Evolutionary conservation across 495 filamentous ascomycete species (phyloP).

Genomic region (Clohesyomyces aquaticus): DNA sequence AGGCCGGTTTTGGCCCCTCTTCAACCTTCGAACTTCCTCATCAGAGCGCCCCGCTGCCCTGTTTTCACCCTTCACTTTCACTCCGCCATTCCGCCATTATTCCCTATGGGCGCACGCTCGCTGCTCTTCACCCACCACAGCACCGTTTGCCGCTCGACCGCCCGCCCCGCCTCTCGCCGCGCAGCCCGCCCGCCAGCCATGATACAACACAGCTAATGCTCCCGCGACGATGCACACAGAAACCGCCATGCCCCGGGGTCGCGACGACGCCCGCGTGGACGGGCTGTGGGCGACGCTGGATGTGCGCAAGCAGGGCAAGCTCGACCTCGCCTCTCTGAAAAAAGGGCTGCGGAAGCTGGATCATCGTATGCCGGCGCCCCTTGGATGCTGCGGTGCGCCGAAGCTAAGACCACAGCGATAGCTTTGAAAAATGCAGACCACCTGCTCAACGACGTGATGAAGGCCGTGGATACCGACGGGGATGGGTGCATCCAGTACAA

Average conservation of each 20-base stretch:
- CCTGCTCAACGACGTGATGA: constrained; percentile 78
- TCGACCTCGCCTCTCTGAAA: constrained; percentile 82
- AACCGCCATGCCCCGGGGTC: constrained; percentile 59
- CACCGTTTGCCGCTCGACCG: constrained; percentile 2
- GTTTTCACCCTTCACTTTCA: no score
- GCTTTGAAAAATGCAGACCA: constrained; percentile 91
- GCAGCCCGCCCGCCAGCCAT: constrained; percentile 28
- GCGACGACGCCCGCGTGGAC: constrained; percentile 75
- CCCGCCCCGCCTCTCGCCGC: constrained; percentile 6
- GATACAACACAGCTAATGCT: constrained; percentile 37
- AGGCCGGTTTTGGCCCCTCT: constrained; percentile 3
- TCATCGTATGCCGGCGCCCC: constrained; percentile 71
- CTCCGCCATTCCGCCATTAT: constrained; percentile 11
- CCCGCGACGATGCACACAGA: constrained; percentile 46
- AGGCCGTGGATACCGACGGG: constrained; percentile 78
- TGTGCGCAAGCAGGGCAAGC: constrained; percentile 69
- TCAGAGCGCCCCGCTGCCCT: constrained; percentile 22
- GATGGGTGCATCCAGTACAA: constrained; percentile 90
- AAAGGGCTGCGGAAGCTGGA: constrained; percentile 86
- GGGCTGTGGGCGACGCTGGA: constrained; percentile 81
- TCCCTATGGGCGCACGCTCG: constrained; percentile 1
- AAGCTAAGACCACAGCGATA: constrained; percentile 46
- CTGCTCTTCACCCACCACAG: not conserved
- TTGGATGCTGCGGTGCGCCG: constrained; percentile 10
- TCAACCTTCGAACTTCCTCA: constrained; percentile 6